Percentiles rank a stretch among this genome's conserved stretches.
Conservation (phyloP, 202 grass and related monocot genomes). For the Zizania palustris region DNA sequence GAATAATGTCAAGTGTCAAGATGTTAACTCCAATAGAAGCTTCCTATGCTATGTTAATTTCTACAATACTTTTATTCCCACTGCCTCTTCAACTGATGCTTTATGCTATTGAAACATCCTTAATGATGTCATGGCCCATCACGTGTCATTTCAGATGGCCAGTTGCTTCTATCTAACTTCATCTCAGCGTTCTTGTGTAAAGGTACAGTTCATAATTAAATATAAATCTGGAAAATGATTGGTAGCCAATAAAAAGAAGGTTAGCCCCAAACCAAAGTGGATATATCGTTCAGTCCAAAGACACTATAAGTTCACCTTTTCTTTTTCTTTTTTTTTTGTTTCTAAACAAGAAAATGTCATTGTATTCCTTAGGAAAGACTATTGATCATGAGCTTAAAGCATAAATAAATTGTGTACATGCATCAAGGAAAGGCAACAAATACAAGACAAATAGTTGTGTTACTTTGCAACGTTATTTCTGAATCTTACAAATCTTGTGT, state of each 20-base stretch:
- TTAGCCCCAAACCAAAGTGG: constrained; percentile 21
- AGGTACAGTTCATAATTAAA: constrained; percentile 6
- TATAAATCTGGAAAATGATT: constrained; percentile 2
- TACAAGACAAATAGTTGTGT: constrained; percentile 4
- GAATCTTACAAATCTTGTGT: constrained; percentile 8
- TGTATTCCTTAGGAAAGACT: constrained; percentile 15
- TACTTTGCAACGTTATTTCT: not conserved
- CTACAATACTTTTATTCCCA: not conserved
- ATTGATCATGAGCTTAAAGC: constrained; percentile 15
- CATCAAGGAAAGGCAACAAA: not conserved
- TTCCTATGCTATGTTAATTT: not conserved
- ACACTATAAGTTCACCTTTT: not conserved
- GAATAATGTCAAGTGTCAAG: constrained; percentile 1
- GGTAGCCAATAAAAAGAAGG: constrained; percentile 10
- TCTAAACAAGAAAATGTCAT: not conserved
- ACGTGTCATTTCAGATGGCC: constrained; percentile 1
- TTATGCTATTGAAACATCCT: not conserved
- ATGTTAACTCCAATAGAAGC: not conserved
- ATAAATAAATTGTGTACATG: not conserved
- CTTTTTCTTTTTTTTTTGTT: not conserved
- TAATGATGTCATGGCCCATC: constrained; percentile 22
- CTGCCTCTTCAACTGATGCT: not conserved
- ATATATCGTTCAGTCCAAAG: not conserved
- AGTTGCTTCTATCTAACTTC: not conserved
- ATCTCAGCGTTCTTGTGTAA: not conserved